phyloP scores from a whole-genome alignment of 2,329 filamentous ascomycete species.

The Chaetomiaceae sp. region DNA sequence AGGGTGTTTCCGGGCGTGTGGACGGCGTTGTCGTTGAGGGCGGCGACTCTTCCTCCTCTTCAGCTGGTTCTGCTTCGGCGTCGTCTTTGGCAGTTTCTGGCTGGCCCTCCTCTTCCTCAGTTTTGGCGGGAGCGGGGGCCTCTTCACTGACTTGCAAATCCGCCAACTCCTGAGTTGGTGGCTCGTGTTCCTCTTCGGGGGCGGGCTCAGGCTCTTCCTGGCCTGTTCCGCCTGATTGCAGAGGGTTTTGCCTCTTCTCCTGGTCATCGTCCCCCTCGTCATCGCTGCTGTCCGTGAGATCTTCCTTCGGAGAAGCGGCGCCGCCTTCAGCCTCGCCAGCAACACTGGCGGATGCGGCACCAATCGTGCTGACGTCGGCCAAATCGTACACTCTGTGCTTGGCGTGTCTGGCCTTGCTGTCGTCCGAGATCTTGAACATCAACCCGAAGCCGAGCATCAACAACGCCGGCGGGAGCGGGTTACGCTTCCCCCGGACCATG shows the following conservation, averaged over 20 bases:
- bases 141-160: conserved; percentile 20
- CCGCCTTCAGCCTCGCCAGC: conserved; percentile 6
- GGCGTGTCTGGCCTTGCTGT: conserved; percentile 74
- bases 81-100: conserved; percentile 16
- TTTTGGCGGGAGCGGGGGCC: conserved; percentile 8
- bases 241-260: conserved; percentile 32
- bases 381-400: conserved; percentile 57
- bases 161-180: conserved; percentile 26
- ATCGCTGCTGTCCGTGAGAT: conserved; percentile 23
- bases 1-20: no score
- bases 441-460: conserved; percentile 83
- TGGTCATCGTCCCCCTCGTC: conserved; percentile 32
- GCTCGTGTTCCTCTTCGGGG: not conserved
- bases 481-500: conserved; percentile 79
- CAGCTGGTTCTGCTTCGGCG: conserved; percentile 24
- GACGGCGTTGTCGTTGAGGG: conserved; percentile 26
- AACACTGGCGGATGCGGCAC: conserved; percentile 10
- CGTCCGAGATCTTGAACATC: conserved; percentile 83
- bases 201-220: conserved; percentile 24
- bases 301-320: conserved; percentile 23
- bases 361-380: conserved; percentile 12
- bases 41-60: conserved; percentile 33
- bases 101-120: conserved; percentile 18
- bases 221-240: conserved; percentile 29
- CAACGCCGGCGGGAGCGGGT: conserved; percentile 82